Evolutionary conservation across 2,329 filamentous ascomycete genomes (phyloP).

Genomic region (Ophiostoma fasciatum): DNA sequence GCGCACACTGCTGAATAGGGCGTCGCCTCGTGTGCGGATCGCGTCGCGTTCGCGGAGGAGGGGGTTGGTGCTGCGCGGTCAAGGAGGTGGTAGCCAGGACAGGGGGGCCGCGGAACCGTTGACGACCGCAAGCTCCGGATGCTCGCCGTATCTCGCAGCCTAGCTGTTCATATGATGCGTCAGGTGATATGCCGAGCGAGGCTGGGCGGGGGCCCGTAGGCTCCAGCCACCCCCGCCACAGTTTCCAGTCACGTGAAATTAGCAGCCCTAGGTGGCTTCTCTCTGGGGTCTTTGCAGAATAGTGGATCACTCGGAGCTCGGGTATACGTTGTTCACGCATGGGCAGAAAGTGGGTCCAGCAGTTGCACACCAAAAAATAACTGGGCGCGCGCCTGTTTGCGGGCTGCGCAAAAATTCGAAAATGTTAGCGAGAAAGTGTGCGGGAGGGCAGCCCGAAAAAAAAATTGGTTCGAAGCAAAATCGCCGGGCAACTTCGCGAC

Average conservation of each 20-base stretch:
- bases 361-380: conserved; percentile 1
- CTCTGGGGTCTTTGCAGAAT: background rate
- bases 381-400: too few species aligned
- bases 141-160: background rate
- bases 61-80: too few species aligned
- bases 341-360: background rate
- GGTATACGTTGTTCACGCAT: conserved; percentile 1
- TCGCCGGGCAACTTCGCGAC: conserved; percentile 5
- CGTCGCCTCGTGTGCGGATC: too few species aligned
- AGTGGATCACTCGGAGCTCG: background rate
- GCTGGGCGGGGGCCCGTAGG: background rate
- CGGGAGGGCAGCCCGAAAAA: conserved; percentile 7
- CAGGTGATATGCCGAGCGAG: conserved; percentile 6
- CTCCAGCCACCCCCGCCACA: conserved; percentile 1
- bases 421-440: conserved; percentile 7
- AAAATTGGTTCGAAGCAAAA: conserved; percentile 6
- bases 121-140: conserved; percentile 5
- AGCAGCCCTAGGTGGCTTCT: background rate
- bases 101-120: conserved; percentile 1
- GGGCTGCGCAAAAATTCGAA: conserved; percentile 11
- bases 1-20: too few species aligned
- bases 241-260: background rate
- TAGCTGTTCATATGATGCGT: conserved; percentile 1
- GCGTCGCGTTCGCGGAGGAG: too few species aligned
- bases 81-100: background rate